Conservation (phyloP, 2,329 filamentous ascomycete species). For the Neoscytalidium dimidiatum region DNA sequence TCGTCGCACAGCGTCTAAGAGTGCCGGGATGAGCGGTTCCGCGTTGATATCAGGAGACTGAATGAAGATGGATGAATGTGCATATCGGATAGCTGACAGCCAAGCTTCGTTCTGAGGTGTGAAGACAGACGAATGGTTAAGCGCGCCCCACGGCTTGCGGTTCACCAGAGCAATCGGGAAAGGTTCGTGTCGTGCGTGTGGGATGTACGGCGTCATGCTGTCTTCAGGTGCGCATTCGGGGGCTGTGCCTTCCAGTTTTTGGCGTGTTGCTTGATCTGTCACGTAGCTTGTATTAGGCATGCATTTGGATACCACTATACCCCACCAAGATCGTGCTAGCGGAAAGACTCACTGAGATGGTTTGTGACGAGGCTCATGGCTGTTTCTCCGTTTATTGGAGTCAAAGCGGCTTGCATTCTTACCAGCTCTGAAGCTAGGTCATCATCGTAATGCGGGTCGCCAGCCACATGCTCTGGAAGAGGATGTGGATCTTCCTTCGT, state of each 20-base stretch:
- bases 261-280: conserved; percentile 57
- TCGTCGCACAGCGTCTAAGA: conserved; percentile 65
- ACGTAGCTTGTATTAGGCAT: no score
- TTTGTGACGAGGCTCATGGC: conserved; percentile 61
- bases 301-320: no score
- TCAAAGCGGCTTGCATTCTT: conserved; percentile 61
- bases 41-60: conserved; percentile 79
- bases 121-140: conserved; percentile 61
- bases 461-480: conserved; percentile 54
- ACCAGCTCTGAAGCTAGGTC: conserved; percentile 62
- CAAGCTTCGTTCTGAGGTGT: conserved; percentile 77
- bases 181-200: conserved; percentile 53
- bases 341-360: conserved; percentile 56
- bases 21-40: conserved; percentile 63
- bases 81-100: conserved; percentile 68
- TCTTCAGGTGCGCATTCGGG: conserved; percentile 56
- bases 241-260: conserved; percentile 53
- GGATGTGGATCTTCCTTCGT: conserved; percentile 1
- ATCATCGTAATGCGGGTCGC: conserved; percentile 65
- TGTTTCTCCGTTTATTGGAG: conserved; percentile 53
- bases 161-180: conserved; percentile 74
- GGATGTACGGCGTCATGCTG: conserved; percentile 68
- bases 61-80: conserved; percentile 68
- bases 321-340: no score
- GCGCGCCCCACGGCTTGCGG: conserved; percentile 65